phyloP scores from a whole-genome alignment of 1,284 basidiomycete genomes.

The Sanghuangporus sanghuang region DNA sequence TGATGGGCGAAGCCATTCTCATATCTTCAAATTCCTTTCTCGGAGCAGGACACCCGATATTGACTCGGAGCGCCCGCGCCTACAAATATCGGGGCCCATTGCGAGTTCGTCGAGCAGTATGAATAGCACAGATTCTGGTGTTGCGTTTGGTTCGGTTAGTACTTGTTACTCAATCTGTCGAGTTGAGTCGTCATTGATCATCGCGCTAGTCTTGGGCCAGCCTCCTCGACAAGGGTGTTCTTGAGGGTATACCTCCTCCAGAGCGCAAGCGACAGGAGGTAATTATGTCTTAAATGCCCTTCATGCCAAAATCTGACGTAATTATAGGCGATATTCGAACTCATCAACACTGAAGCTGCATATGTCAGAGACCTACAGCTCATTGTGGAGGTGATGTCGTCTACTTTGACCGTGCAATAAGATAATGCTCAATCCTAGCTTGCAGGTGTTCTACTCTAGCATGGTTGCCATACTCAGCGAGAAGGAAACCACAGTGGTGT shows the following conservation, averaged over 20 bases:
- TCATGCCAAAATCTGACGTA: background rate
- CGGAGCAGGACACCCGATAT: conserved; percentile 43
- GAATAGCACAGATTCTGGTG: conserved; percentile 29
- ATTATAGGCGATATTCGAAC: conserved; percentile 77
- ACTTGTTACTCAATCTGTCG: background rate
- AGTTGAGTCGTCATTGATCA: conserved; percentile 4
- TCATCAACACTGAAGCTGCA: conserved; percentile 82
- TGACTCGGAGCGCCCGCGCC: conserved; percentile 31
- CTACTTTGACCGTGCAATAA: background rate
- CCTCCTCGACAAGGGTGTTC: conserved; percentile 75
- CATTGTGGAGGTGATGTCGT: conserved; percentile 68
- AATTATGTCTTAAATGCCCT: conserved; percentile 16
- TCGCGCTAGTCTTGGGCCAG: conserved; percentile 82
- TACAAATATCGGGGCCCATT: conserved; percentile 26
- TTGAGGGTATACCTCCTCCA: conserved; percentile 68
- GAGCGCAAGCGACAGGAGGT: conserved; percentile 90
- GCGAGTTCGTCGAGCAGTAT: conserved; percentile 32
- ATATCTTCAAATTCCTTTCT: conserved; percentile 54
- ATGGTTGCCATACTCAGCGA: conserved; percentile 71
- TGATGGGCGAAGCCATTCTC: conserved; percentile 31
- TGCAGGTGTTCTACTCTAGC: conserved; percentile 75
- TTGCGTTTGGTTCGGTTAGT: conserved; percentile 67
- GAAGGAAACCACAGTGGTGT: conserved; percentile 80
- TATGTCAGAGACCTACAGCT: conserved; percentile 90
- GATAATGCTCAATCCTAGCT: background rate